Evolutionary conservation across 2,329 filamentous ascomycete genomes (phyloP).

Genomic region (Curvularia sp.): DNA sequence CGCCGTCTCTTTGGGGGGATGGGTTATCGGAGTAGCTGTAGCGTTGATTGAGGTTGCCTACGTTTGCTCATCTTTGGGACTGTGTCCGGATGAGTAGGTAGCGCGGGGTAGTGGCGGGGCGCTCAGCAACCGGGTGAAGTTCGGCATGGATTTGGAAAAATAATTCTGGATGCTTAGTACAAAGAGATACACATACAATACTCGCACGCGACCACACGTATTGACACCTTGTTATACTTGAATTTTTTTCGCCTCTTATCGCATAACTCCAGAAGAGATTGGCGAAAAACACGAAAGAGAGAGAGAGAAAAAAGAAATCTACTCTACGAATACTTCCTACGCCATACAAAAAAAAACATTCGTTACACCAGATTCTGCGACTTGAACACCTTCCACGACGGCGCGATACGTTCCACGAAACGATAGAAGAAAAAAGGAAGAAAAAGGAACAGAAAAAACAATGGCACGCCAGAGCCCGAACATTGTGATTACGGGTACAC

Average conservation of each 20-base stretch:
- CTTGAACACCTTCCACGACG: neutral
- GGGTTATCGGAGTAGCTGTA: neutral
- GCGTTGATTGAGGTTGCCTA: neutral
- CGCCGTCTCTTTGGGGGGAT: neutral
- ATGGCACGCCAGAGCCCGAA: constrained; percentile 69
- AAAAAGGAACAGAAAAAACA: neutral
- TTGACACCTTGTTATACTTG: neutral
- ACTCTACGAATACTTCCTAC: too few relatives aligned
- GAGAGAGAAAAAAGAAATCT: neutral
- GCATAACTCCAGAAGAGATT: neutral
- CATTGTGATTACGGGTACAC: constrained; percentile 93
- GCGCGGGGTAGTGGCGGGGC: constrained; percentile 30
- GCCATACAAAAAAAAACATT: neutral
- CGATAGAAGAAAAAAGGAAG: neutral
- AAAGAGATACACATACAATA: neutral
- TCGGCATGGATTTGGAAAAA: constrained; percentile 23
- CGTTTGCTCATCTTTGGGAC: constrained; percentile 1
- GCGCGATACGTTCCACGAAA: neutral
- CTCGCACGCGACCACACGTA: neutral
- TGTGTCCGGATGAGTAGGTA: constrained; percentile 14
- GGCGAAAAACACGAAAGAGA: neutral
- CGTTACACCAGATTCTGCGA: neutral
- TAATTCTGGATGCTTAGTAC: constrained; percentile 22
- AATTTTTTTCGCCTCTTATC: neutral
- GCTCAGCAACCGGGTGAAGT: constrained; percentile 20